Conservation (phyloP, 2,329 filamentous ascomycete species). For the Paracoccidioides brasiliensis region DNA sequence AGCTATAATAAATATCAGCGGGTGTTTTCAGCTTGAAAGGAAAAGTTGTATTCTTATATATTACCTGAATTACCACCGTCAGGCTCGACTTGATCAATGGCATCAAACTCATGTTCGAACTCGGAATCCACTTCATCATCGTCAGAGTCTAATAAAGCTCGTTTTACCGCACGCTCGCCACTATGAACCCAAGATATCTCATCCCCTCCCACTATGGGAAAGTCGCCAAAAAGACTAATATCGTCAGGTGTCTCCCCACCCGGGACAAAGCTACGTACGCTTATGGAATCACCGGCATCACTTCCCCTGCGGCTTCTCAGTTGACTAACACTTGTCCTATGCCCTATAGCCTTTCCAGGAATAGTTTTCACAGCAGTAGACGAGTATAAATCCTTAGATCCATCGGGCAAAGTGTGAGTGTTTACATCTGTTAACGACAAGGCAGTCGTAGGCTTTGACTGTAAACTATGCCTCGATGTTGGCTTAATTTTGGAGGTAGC, state of each 20-base stretch:
- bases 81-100: slow-evolving; percentile 46
- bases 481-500: slow-evolving; percentile 23
- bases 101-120: slow-evolving; percentile 67
- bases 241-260: slow-evolving; percentile 53
- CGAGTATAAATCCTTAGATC: slow-evolving; percentile 50
- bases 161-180: slow-evolving; percentile 19
- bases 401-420: slow-evolving; percentile 59
- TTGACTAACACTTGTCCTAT: slow-evolving; percentile 27
- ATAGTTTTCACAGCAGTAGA: slow-evolving; percentile 26
- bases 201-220: slow-evolving; percentile 35
- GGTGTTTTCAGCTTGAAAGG: slow-evolving; percentile 9
- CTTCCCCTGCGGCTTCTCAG: slow-evolving; percentile 36
- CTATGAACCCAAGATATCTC: neutral
- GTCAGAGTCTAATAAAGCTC: slow-evolving; percentile 22
- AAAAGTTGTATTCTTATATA: slow-evolving; percentile 4
- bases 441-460: slow-evolving; percentile 67
- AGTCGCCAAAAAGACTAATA: slow-evolving; percentile 67
- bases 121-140: slow-evolving; percentile 45
- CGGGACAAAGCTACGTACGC: slow-evolving; percentile 38
- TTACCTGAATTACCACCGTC: slow-evolving; percentile 45
- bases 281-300: slow-evolving; percentile 38
- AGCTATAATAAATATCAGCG: slow-evolving; percentile 25
- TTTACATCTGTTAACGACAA: slow-evolving; percentile 70
- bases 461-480: slow-evolving; percentile 24
- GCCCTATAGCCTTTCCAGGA: slow-evolving; percentile 18